Base-by-base conservation (phyloP, 2,329 filamentous ascomycete species). In the Cryphonectria parasitica region DNA sequence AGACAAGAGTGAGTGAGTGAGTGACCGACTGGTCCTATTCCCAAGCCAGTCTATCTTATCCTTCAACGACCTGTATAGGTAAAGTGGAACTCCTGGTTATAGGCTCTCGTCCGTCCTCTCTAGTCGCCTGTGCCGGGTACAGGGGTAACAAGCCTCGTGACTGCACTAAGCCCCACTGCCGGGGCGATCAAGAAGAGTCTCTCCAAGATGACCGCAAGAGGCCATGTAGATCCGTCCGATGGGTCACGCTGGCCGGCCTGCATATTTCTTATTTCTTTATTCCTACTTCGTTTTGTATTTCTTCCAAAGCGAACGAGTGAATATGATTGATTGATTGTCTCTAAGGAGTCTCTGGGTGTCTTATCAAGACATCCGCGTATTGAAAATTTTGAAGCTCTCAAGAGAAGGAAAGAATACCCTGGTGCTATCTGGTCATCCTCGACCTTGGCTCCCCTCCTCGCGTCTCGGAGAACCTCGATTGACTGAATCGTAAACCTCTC, bases 101-200 rank as follows among this genome's bases (percentile, higher is more conserved):
- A 31, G 61, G n/a, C 39, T 45, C 19, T 64, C 36, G 5, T 17
- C 61, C 58, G 11, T 58, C 54, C 19, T 61, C 54, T 61, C 8
- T 61, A n/a, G 34, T 60, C 56, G 56, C 17, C 56, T 15, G 31
- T 61, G 34, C 31, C 10, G 34, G n/a, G 17, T 61, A 19, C 58
- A 61, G 58, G 58, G 58, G 58, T 64, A 41, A 22, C 15, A 19
- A 64, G 61, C 39, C 61, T 36, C 39, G 61, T 64, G 61, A 64
- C 61, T 34, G n/a, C 61, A 45, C 39, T 41, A 17, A 64, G 34
- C 61, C 61, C 61, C 61, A n/a, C 61, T 45, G 61, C 39, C 36
- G 45, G 61, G 39, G 41, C 39, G 61, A 64, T 64, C 61, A 64
- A 28, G n/a, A 54, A 45, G 28, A 39, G 63, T 49, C 41, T 41